A percentile compares a stretch with the other conserved stretches of the same genome.
Evolutionary conservation across 1,284 basidiomycete genomes (phyloP).

Genomic region (Trametes hirsuta): DNA sequence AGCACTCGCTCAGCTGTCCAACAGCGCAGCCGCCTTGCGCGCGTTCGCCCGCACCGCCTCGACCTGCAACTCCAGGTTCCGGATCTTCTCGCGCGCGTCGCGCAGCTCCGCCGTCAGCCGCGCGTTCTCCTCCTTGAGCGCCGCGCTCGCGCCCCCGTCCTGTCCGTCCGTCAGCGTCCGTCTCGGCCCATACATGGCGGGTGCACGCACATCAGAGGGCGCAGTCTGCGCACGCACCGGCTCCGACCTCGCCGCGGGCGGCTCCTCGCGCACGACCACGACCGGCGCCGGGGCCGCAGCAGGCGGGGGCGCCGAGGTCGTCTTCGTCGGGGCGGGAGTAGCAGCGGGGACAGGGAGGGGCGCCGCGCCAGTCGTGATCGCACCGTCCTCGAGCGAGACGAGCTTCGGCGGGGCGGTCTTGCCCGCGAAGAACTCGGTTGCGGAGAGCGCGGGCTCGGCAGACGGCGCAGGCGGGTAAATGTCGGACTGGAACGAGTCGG

Average conservation of each 20-base stretch:
- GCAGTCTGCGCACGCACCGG: constrained; percentile 14
- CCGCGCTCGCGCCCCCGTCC: constrained; percentile 26
- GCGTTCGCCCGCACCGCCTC: constrained; percentile 77
- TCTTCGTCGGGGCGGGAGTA: constrained; percentile 33
- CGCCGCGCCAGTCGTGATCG: constrained; percentile 43
- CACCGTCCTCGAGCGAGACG: constrained; percentile 64
- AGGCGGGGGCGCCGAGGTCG: constrained; percentile 40
- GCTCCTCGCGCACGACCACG: constrained; percentile 26
- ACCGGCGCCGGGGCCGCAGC: constrained; percentile 27
- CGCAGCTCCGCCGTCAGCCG: constrained; percentile 66
- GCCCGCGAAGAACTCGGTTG: constrained; percentile 87
- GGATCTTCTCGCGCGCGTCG: constrained; percentile 77
- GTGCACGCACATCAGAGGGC: constrained; percentile 22
- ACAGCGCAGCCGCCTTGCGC: constrained; percentile 55
- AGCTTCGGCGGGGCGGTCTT: constrained; percentile 77
- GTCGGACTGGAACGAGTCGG: constrained; percentile 90
- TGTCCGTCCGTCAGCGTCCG: constrained; percentile 9
- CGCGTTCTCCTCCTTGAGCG: constrained; percentile 60
- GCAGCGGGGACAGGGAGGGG: constrained; percentile 32
- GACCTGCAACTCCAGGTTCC: constrained; percentile 83
- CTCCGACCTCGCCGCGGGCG: constrained; percentile 28
- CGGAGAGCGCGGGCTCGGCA: constrained; percentile 77
- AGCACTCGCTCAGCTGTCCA: constrained; percentile 25
- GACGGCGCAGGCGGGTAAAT: constrained; percentile 94
- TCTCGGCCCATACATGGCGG: too few species aligned